Conservation (phyloP, 1,284 basidiomycete species). For the Serendipita sp. region DNA sequence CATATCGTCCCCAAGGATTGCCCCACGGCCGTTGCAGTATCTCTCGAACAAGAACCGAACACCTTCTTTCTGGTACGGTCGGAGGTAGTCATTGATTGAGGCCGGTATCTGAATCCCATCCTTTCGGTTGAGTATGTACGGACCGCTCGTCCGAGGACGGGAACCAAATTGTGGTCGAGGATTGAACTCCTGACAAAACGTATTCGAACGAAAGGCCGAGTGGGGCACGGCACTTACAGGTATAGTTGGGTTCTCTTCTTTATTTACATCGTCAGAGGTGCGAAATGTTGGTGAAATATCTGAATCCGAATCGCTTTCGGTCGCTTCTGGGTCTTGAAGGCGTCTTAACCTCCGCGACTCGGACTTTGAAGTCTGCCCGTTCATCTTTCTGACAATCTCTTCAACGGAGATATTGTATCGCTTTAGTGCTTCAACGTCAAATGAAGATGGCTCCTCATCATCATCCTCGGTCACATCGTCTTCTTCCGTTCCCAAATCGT, state of each 20-base stretch:
- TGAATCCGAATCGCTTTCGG: background rate
- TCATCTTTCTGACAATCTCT: background rate
- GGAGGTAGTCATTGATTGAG: slow-evolving; percentile 63
- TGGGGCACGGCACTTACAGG: background rate
- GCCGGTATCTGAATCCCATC: slow-evolving; percentile 45
- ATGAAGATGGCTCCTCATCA: background rate
- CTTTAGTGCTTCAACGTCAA: background rate
- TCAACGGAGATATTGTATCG: background rate
- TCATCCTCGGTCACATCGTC: background rate
- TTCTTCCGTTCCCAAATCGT: background rate
- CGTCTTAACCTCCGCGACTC: background rate
- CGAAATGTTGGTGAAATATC: background rate
- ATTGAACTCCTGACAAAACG: background rate
- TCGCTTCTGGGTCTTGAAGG: background rate
- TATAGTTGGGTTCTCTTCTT: no score
- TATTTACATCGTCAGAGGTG: no score
- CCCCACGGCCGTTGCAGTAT: slow-evolving; percentile 50
- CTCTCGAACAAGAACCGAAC: slow-evolving; percentile 58
- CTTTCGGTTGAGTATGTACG: slow-evolving; percentile 34
- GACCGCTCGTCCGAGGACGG: slow-evolving; percentile 16
- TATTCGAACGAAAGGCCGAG: background rate
- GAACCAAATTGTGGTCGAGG: background rate
- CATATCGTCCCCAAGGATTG: slow-evolving; percentile 81
- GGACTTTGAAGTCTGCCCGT: background rate
- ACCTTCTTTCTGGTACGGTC: slow-evolving; percentile 76